These are phyloP conservation scores for Aureobasidium sp. DNA, from an alignment of 2,329 filamentous ascomycete genomes.

Conservation along the genomic window DNA sequence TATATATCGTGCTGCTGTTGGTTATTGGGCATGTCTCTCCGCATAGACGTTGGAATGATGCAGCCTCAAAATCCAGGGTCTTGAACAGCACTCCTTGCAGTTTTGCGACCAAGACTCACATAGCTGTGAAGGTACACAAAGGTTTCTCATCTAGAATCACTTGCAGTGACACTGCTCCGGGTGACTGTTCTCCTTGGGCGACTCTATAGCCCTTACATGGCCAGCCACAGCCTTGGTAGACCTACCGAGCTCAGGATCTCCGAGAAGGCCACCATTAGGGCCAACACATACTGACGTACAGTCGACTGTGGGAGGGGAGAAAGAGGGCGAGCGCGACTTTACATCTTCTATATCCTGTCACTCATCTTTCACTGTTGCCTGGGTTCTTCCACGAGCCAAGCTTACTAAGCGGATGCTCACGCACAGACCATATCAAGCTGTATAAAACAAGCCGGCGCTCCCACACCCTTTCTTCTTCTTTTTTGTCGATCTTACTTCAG, in stretches of 20 bases:
- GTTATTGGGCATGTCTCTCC: not conserved
- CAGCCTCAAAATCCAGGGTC: not conserved
- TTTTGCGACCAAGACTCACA: not conserved
- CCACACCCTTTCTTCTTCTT: slow-evolving; percentile 17
- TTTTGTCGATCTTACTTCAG: slow-evolving; percentile 17
- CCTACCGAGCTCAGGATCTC: not conserved
- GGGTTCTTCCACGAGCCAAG: not conserved
- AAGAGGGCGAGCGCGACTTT: not conserved
- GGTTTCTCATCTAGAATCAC: not conserved
- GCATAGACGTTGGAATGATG: not conserved
- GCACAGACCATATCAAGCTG: not conserved
- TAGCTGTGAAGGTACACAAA: not conserved
- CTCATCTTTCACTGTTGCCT: not conserved
- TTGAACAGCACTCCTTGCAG: not conserved
- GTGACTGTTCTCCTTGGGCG: not conserved
- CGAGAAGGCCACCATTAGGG: not conserved
- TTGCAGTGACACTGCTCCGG: not conserved
- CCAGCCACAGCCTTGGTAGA: not conserved
- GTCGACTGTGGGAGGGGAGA: slow-evolving; percentile 17
- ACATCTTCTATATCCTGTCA: not conserved
- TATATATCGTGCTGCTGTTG: not conserved
- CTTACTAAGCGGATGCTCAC: not conserved
- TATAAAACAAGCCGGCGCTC: not conserved
- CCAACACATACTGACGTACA: slow-evolving; percentile 1
- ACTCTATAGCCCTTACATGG: not conserved